Evolutionary conservation across 2,329 filamentous ascomycete species (phyloP), one percentile per base, ranked within the genome.

Genomic region (Neocucurbitaria cava): DNA sequence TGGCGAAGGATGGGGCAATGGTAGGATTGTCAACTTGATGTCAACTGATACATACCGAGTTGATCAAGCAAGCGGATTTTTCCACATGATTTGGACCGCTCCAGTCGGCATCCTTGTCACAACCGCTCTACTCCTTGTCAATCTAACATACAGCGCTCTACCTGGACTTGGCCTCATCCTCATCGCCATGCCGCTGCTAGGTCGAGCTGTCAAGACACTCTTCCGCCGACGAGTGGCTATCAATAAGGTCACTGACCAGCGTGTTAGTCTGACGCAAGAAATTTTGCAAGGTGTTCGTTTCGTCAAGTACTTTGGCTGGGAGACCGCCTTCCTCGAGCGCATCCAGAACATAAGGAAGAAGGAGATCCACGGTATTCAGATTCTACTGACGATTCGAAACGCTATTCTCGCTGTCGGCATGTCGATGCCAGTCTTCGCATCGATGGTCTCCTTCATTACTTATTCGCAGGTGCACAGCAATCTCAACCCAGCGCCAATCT

Each of bases 281-380:
- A 96, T 98, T 46, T 71, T 98, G 13, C 89, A 92, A 64, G 91
- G 92, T 0, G 93, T 97, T 21, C 86, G 93, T 23, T 97, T 98
- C 69, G 94, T 98, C 77, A 98, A 98, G 75, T 97, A 87, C 75
- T 98, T 97, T 71, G 93, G 92, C 7, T 98, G 94, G 94, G 94
- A 98, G 73, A 89, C 85, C 53, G 89, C 91, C 30, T 97, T 98
- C 70, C 79, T 97, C 11, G 82, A 87, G 46, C 87, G 92, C 13
- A 82, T 97, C 15, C 85, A 86, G 45, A 83, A 87, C 21, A 89
- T 96, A 57, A 86, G 94, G 53, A 82, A 82, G 47, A 84, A 83
- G 56, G 94, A 98, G 75, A 92, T 98, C 56, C 79, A 83, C 52
- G 86, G 89, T n/a, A 92, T 98, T 53, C 93, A 96, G 72, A 79